phyloP scores from a whole-genome alignment of 2,329 filamentous ascomycete genomes.

The Alternaria tenuissima region DNA sequence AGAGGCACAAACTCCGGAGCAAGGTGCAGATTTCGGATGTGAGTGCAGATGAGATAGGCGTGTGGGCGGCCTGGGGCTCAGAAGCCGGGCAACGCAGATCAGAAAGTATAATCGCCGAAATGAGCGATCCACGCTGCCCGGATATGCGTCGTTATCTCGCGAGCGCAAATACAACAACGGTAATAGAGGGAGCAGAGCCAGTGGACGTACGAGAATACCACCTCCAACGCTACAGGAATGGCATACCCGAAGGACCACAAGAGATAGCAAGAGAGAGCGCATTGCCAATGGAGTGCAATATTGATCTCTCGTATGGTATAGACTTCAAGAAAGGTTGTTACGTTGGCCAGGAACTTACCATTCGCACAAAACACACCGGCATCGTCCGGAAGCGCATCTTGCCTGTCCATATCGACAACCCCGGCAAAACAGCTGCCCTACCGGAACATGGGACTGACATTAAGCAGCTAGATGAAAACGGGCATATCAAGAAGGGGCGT shows the following conservation, averaged over 20 bases:
- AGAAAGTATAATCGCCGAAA: slow-evolving; percentile 13
- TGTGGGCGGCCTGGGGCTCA: slow-evolving; percentile 78
- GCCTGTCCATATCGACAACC: slow-evolving; percentile 75
- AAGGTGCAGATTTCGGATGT: slow-evolving; percentile 73
- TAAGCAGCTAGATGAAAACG: slow-evolving; percentile 58
- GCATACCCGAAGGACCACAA: slow-evolving; percentile 82
- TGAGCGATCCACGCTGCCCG: slow-evolving; percentile 37
- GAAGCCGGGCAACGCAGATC: slow-evolving; percentile 14
- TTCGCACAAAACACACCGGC: slow-evolving; percentile 91
- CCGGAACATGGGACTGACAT: slow-evolving; percentile 61
- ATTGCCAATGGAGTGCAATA: slow-evolving; percentile 86
- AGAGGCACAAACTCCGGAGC: slow-evolving; percentile 83
- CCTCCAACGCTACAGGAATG: slow-evolving; percentile 78
- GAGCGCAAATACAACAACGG: slow-evolving; percentile 1
- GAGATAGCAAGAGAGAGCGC: slow-evolving; percentile 77
- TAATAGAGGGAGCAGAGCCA: slow-evolving; percentile 12
- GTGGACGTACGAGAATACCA: slow-evolving; percentile 66
- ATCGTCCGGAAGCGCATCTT: slow-evolving; percentile 91
- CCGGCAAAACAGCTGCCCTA: slow-evolving; percentile 39
- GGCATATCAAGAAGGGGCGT: slow-evolving; percentile 60
- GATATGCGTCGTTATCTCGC: slow-evolving; percentile 17
- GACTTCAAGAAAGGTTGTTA: slow-evolving; percentile 98
- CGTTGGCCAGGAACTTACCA: slow-evolving; percentile 94
- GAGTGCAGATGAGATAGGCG: slow-evolving; percentile 69
- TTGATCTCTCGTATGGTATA: slow-evolving; percentile 85